These are phyloP conservation scores for Breviolum minutum DNA, from an alignment of 73 alveolate species.

Conservation along the genomic window DNA sequence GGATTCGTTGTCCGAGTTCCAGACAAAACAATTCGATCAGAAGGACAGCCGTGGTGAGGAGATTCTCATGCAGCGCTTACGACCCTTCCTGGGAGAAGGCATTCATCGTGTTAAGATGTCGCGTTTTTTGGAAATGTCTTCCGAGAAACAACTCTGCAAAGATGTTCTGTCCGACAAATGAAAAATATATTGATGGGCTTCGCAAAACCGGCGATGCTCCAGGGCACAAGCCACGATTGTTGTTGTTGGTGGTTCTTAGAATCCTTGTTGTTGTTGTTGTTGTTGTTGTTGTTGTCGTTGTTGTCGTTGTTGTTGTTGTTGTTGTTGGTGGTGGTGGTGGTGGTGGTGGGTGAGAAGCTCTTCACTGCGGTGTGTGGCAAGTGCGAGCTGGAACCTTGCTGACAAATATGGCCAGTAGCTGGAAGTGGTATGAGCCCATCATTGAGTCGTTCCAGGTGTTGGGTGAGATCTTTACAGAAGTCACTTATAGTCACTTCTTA, in stretches of 20 bases:
- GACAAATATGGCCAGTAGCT: not conserved
- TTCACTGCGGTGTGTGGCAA: conserved; percentile 88
- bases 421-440: not conserved
- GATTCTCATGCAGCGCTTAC: conserved; percentile 32
- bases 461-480: not conserved
- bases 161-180: too few species aligned
- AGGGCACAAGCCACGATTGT: too few species aligned
- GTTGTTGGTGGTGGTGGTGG: conserved; percentile 94
- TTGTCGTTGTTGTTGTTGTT: too few species aligned
- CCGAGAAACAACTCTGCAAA: too few species aligned
- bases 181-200: too few species aligned
- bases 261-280: too few species aligned
- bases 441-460: not conserved
- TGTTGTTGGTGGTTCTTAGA: too few species aligned
- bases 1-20: conserved; percentile 40
- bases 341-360: conserved; percentile 94
- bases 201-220: too few species aligned
- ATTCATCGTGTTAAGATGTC: not conserved
- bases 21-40: conserved; percentile 27
- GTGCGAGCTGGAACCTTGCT: conserved; percentile 77
- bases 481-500: too few species aligned
- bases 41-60: conserved; percentile 34
- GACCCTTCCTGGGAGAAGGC: conserved; percentile 56
- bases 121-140: not conserved
- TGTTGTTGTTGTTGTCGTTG: too few species aligned